Percentiles rank a stretch among this genome's conserved stretches.
Conservation (phyloP, 2,329 filamentous ascomycete species). For the Neurospora crassa region DNA sequence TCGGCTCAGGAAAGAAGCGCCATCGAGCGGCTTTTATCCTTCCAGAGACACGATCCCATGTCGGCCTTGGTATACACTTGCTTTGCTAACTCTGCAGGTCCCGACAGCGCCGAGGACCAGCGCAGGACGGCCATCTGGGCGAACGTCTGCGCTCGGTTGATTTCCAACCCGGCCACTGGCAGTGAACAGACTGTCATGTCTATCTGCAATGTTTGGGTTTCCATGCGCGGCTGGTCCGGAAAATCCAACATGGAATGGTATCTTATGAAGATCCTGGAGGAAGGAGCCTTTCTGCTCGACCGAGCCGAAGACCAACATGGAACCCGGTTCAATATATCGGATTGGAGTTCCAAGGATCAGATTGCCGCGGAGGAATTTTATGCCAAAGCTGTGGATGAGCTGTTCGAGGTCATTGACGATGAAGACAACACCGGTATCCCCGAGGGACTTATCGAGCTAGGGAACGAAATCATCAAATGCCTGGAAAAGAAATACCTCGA, state of each 20-base stretch:
- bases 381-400: constrained; percentile 63
- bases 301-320: constrained; percentile 71
- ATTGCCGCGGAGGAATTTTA: constrained; percentile 84
- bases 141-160: constrained; percentile 71
- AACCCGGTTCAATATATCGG: constrained; percentile 59
- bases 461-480: constrained; percentile 72
- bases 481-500: constrained; percentile 63
- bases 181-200: constrained; percentile 74
- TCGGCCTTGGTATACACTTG: constrained; percentile 79
- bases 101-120: constrained; percentile 71
- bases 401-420: constrained; percentile 83
- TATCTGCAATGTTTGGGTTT: constrained; percentile 79
- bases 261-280: constrained; percentile 87
- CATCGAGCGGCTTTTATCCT: constrained; percentile 76
- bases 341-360: constrained; percentile 69
- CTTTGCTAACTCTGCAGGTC: constrained; percentile 77
- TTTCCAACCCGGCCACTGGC: constrained; percentile 65
- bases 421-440: constrained; percentile 79
- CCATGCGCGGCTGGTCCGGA: constrained; percentile 81
- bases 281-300: constrained; percentile 84
- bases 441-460: constrained; percentile 72
- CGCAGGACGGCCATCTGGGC: constrained; percentile 82
- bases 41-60: constrained; percentile 80
- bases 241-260: constrained; percentile 87
- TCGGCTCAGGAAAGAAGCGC: constrained; percentile 40